Evolutionary conservation across 2,329 filamentous ascomycete genomes (phyloP), one percentile per base, ranked within the genome.

Genomic region (Ascochyta viciae-villosae): DNA sequence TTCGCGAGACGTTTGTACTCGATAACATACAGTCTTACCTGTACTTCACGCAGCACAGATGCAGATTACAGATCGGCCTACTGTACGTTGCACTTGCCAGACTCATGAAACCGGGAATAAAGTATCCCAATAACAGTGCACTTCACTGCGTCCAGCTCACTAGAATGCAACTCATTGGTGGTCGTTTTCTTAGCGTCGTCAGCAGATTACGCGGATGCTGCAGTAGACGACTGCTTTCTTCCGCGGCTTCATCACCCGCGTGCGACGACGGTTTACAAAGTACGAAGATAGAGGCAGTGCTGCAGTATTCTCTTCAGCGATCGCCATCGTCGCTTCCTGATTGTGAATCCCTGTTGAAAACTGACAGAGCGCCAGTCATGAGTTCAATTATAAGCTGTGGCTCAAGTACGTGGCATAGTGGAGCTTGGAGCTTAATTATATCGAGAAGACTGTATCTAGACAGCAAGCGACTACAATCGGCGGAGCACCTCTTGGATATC

Each of bases 161-260:
- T 37, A 10, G 13, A 1, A 23, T 26, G n/a, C n/a, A 45, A 26
- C 1, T 44, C 33, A 47, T 51, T 56, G 53, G 37, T 38, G 19
- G 47, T 34, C 8, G 39, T 47, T 37, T n/a, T 35, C 23, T 38
- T 56, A 50, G 50, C 56, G 45, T 62, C 55, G 61, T 61, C 59
- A 62, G 57, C 53, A 50, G 54, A 54, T 65, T 57, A 62, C 63
- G 63, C 50, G 58, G 61, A 53, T 43, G 23, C n/a, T 3, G 6
- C 23, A 24, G n/a, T 39, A 16, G 22, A 26, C 24, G 37, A 48
- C 24, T 23, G 29, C 40, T 5, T 34, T 31, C 23, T 35, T 34
- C 33, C 26, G 12, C 10, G 26, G 42, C 24, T 42, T 9, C 24
- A 37, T 33, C 31, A 29, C 12, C 40, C 8, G 16, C 34, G 22